Base-by-base conservation (phyloP, 23 red algal genomes). In the Gracilaria domingensis region DNA sequence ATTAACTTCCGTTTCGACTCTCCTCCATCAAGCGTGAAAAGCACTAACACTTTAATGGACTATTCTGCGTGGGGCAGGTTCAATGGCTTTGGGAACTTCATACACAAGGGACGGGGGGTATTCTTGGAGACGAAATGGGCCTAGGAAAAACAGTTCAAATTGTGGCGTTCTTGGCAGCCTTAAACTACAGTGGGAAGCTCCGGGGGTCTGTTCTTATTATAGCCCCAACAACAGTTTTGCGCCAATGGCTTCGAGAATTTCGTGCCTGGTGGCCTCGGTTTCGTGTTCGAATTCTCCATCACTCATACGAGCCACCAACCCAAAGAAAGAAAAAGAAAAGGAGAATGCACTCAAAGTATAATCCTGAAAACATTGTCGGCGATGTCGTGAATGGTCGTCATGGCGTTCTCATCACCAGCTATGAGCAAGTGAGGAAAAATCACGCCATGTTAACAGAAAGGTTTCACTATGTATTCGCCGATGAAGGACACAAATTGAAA, bases 101-200 rank as follows among this genome's bases (percentile, higher is more conserved):
- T 56, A 58, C 62, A 37, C 97, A 98, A 67, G 81, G 88, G n/a
- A 88, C 88, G 8, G 97, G 97, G 28, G 97, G 93, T 28, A 95
- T 98, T 66, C 75, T 98, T 25, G 97, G 93, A 14, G 97, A 98
- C 62, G 97, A 98, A 82, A 98, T 98, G 97, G 97, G 89, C 20
- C 42, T 88, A 11, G 83, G 85, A 45, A 94, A 88, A 45, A 94
- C 85, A 18, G 56, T 88, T 61, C 96, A 98, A 78, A 93, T 98
- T 5, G 90, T 98, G 51, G 90, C 93, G 5, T 95, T 98, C 74
- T 80, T 98, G 38, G 97, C 97, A 26, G 89, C 93, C 29, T 80
- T 98, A 23, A 75, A 93, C 53, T 98, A 95, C 79, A 93, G 87
- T 32, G 90, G 74, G 25, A 86, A 85, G 32, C 77, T 98, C 8